These are phyloP conservation scores for Penicillium sp. DNA, from an alignment of 2,329 filamentous ascomycete genomes.

Conservation along the genomic window DNA sequence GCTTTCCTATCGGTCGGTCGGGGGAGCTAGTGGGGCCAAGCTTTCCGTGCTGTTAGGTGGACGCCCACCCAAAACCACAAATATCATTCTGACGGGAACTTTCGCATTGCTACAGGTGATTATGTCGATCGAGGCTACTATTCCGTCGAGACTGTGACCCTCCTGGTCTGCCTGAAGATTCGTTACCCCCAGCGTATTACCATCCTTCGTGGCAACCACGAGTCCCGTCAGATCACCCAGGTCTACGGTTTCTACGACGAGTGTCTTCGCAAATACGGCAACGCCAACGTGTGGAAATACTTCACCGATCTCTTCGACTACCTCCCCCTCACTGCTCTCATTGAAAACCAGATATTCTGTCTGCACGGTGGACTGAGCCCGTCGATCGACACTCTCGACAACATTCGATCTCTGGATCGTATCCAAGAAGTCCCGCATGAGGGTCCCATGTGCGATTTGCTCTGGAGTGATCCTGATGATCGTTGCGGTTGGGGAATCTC, in stretches of 20 bases:
- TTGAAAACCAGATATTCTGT: constrained; percentile 99
- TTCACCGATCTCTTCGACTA: constrained; percentile 99
- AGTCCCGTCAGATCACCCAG: constrained; percentile 98
- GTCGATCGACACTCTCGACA: constrained; percentile 94
- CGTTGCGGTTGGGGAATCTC: constrained; percentile 96
- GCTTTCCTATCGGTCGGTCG: constrained; percentile 16
- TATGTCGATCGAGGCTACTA: constrained; percentile 99
- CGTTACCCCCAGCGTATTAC: constrained; percentile 98
- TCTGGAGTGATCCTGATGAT: constrained; percentile 98
- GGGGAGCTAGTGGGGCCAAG: constrained; percentile 18
- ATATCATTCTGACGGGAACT: not conserved
- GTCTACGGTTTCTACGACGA: constrained; percentile 99
- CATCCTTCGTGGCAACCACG: constrained; percentile 97
- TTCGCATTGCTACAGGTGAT: constrained; percentile 67
- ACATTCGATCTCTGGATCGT: constrained; percentile 91
- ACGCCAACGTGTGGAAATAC: constrained; percentile 99
- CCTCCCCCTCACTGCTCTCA: constrained; percentile 92
- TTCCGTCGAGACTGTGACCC: constrained; percentile 95
- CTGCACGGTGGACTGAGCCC: constrained; percentile 95
- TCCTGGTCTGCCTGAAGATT: constrained; percentile 96
- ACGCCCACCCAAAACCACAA: constrained; percentile 3
- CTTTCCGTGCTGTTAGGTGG: constrained; percentile 4
- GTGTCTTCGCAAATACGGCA: constrained; percentile 97
- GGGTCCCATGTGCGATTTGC: constrained; percentile 95
- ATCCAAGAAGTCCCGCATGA: constrained; percentile 99